Base-by-base conservation (phyloP, 305 asterid genomes). In the Salvia sclarea region DNA sequence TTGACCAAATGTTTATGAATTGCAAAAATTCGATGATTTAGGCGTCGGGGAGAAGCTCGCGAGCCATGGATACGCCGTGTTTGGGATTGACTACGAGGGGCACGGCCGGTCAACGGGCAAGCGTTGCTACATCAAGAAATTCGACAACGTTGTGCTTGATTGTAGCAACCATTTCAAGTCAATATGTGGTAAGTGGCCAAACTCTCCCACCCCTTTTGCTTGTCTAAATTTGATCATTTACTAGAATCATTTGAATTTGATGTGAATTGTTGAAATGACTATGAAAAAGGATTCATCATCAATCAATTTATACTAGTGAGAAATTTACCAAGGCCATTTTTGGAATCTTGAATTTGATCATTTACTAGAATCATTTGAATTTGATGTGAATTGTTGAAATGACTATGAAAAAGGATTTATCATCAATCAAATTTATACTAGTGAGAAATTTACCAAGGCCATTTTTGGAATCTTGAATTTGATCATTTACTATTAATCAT, bases 81-180 rank as follows among this genome's bases (percentile, higher is more conserved):
- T 91, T 31, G 98, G 97, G 11, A 78, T 93, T 6, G 98, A 93
- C 70, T 91, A 93, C 13, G 98, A 93, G 85, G 98, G 98, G 8
- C 98, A 93, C 47, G 98, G 98, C 25, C 91, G 87, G 65, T 93
- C 98, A n/a, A 61, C 18, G 75, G 98, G 98, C 10, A 70, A 86
- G 10, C 95, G 98, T 0, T 93, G 98, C 72, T 93, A 93, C 90
- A 86, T 93, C 67, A 88, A 86, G 73, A 83, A 64, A 83, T 93
- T 93, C 38, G 87, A 91, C 73, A 81, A 93, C 76, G 78, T 93
- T 54, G 92, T 93, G 70, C 60, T 72, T 4, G 98, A 93, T 62
- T 84, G 92, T 74, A 78, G 72, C 35, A 59, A 63, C 50, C 79
- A 85, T 78, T 93, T 83, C 89, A 87, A 88, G 82, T 88, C 95